Percentiles rank a stretch among this genome's conserved stretches.
Conservation (phyloP, 768 basidiomycete species). For the Termitomyces heimii region DNA sequence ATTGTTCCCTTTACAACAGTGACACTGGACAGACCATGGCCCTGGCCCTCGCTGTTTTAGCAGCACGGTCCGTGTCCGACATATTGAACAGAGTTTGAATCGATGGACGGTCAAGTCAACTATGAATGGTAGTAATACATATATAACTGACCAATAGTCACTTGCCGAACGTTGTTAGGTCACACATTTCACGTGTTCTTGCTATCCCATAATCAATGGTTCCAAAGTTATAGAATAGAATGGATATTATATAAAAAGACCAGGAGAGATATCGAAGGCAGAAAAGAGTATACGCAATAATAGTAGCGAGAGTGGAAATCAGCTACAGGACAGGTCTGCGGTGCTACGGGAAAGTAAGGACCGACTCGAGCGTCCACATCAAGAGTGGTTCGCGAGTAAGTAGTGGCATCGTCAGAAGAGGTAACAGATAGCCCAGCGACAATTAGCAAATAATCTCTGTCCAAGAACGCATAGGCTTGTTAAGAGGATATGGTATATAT, state of each 20-base stretch:
- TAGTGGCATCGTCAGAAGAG: slow-evolving; percentile 45
- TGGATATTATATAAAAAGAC: slow-evolving; percentile 44
- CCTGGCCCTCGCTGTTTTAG: slow-evolving; percentile 78
- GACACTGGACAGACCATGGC: slow-evolving; percentile 53
- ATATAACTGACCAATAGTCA: not conserved
- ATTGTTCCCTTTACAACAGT: slow-evolving; percentile 1
- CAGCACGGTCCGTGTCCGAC: slow-evolving; percentile 76
- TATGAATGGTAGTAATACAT: not conserved
- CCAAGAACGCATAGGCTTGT: slow-evolving; percentile 10
- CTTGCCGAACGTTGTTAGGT: not conserved
- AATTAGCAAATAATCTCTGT: slow-evolving; percentile 15
- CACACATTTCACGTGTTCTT: not conserved
- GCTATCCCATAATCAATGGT: not conserved
- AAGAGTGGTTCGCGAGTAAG: slow-evolving; percentile 47
- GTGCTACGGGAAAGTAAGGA: slow-evolving; percentile 49
- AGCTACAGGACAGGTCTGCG: slow-evolving; percentile 22
- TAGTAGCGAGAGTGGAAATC: slow-evolving; percentile 17
- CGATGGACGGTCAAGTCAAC: not conserved
- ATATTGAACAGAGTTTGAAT: slow-evolving; percentile 18
- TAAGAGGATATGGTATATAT: slow-evolving; percentile 18
- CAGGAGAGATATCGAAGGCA: slow-evolving; percentile 27
- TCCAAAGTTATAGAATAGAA: slow-evolving; percentile 20
- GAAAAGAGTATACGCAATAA: slow-evolving; percentile 27
- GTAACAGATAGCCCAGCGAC: slow-evolving; percentile 28
- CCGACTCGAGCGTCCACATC: slow-evolving; percentile 50